Evolutionary conservation across 139 green algal species (phyloP).

Genomic region (Micromonas commoda): DNA sequence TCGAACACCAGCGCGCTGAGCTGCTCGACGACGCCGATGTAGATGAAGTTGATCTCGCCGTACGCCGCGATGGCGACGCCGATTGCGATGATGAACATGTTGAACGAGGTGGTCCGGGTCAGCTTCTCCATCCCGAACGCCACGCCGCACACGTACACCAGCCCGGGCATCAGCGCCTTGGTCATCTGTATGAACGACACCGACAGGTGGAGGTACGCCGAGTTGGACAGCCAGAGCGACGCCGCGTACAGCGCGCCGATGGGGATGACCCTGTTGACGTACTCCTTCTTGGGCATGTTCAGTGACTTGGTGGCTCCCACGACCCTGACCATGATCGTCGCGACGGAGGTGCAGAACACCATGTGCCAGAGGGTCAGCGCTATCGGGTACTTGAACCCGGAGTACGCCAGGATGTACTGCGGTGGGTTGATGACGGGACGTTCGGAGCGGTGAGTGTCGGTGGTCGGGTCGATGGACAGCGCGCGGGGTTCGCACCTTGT

Average conservation of each 20-base stretch:
- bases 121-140: slow-evolving; percentile 46
- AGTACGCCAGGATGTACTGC: slow-evolving; percentile 50
- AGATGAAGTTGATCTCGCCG: slow-evolving; percentile 49
- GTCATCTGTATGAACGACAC: slow-evolving; percentile 51
- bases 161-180: slow-evolving; percentile 55
- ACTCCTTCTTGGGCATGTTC: slow-evolving; percentile 48
- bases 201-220: slow-evolving; percentile 47
- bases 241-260: slow-evolving; percentile 47
- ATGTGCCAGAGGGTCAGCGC: slow-evolving; percentile 51
- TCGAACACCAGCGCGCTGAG: slow-evolving; percentile 40
- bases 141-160: slow-evolving; percentile 48
- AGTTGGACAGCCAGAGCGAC: slow-evolving; percentile 55
- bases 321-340: slow-evolving; percentile 13
- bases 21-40: slow-evolving; percentile 54
- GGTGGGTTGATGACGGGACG: not conserved
- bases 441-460: no score
- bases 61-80: slow-evolving; percentile 50
- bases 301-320: slow-evolving; percentile 39
- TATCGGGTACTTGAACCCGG: slow-evolving; percentile 60
- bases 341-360: slow-evolving; percentile 30
- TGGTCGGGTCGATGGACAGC: no score
- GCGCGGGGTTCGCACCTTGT: slow-evolving; percentile 54
- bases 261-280: slow-evolving; percentile 43
- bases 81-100: slow-evolving; percentile 52
- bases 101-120: slow-evolving; percentile 22